phyloP scores from a whole-genome alignment of 768 basidiomycete species.

The Lanmaoa pseudosensibilis region DNA sequence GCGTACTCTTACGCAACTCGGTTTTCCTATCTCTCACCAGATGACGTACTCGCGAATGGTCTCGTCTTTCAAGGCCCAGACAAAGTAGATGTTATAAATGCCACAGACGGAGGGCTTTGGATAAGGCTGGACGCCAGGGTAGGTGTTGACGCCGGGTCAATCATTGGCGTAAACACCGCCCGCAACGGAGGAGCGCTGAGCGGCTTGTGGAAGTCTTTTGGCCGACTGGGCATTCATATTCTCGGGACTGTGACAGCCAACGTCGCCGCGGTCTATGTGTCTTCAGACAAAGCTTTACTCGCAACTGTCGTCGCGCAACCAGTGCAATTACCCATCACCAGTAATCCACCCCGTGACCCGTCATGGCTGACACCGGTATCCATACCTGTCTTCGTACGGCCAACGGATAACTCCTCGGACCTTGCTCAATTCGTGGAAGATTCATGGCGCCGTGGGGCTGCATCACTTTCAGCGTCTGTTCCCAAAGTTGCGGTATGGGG shows the following conservation, averaged over 20 bases:
- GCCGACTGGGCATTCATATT: constrained; percentile 61
- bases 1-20: constrained; percentile 67
- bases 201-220: constrained; percentile 63
- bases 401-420: constrained; percentile 50
- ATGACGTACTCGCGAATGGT: constrained; percentile 56
- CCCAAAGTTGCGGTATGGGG: constrained; percentile 49
- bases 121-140: constrained; percentile 54
- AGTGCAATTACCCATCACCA: constrained; percentile 54
- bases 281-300: constrained; percentile 44
- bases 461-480: constrained; percentile 46
- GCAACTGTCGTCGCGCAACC: constrained; percentile 48
- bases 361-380: constrained; percentile 62
- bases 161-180: constrained; percentile 54
- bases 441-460: constrained; percentile 55
- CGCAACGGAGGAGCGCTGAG: constrained; percentile 44
- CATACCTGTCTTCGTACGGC: constrained; percentile 48
- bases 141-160: constrained; percentile 66
- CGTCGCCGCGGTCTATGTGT: constrained; percentile 50
- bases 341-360: constrained; percentile 36
- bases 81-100: constrained; percentile 58
- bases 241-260: constrained; percentile 58
- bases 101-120: constrained; percentile 63
- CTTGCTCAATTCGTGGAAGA: constrained; percentile 53
- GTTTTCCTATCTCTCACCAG: constrained; percentile 51
- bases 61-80: constrained; percentile 62